phyloP scores from a whole-genome alignment of 306 rosid species.

The Ochetophila trinervis region DNA sequence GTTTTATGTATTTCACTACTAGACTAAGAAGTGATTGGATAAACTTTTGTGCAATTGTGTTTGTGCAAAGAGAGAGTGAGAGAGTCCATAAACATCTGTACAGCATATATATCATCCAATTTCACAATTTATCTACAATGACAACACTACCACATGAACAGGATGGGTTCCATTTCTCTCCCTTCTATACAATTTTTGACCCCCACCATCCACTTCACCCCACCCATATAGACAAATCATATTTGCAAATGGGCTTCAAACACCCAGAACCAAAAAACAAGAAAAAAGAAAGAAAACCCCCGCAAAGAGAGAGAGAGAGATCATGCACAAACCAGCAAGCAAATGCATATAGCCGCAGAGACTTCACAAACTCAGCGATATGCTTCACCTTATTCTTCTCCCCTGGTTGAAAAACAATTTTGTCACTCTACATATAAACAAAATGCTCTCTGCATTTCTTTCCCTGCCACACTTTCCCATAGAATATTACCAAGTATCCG shows the following conservation, averaged over 20 bases:
- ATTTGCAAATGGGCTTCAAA: slow-evolving; percentile 38
- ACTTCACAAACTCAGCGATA: slow-evolving; percentile 42
- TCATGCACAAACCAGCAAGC: slow-evolving; percentile 47
- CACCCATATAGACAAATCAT: slow-evolving; percentile 36
- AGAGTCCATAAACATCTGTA: slow-evolving; percentile 18
- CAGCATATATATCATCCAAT: slow-evolving; percentile 19
- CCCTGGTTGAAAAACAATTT: slow-evolving; percentile 46
- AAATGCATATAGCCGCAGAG: slow-evolving; percentile 47
- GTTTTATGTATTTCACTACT: too few species aligned
- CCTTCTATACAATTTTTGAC: slow-evolving; percentile 43
- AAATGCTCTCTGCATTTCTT: slow-evolving; percentile 42
- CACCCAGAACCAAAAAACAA: slow-evolving; percentile 25
- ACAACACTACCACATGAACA: slow-evolving; percentile 23
- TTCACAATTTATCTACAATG: slow-evolving; percentile 12
- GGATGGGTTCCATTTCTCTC: slow-evolving; percentile 19
- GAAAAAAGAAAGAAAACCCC: slow-evolving; percentile 23
- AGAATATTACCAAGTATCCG: slow-evolving; percentile 34
- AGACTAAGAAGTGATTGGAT: too few species aligned
- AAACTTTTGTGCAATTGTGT: not conserved
- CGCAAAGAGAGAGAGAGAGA: slow-evolving; percentile 35
- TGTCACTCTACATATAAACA: slow-evolving; percentile 48
- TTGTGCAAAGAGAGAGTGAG: not conserved
- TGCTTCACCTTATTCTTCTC: slow-evolving; percentile 58
- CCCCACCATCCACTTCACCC: slow-evolving; percentile 15
- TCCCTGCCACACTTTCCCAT: slow-evolving; percentile 28